Evolutionary conservation across 2,329 filamentous ascomycete genomes (phyloP).

Genomic region (Venturia nashicola): DNA sequence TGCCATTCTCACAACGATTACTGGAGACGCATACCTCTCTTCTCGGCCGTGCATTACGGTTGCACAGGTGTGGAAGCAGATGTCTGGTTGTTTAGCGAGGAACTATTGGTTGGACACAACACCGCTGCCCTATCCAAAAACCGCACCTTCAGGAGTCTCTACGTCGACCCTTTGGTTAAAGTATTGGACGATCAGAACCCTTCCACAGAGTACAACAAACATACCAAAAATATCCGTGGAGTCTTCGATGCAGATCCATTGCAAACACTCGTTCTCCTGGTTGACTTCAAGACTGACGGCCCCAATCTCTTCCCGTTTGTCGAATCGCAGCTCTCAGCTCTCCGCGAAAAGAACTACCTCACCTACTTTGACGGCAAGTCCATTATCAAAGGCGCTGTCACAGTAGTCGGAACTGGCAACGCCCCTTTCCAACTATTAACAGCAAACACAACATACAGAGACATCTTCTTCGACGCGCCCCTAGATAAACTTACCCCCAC

Average conservation of each 20-base stretch:
- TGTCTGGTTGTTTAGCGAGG: conserved; percentile 40
- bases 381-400: conserved; percentile 32
- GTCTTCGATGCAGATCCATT: conserved; percentile 38
- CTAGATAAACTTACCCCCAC: conserved; percentile 24
- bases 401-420: conserved; percentile 42
- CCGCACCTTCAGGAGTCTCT: conserved; percentile 38
- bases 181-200: conserved; percentile 40
- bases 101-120: conserved; percentile 44
- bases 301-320: conserved; percentile 24
- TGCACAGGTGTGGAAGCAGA: conserved; percentile 46
- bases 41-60: conserved; percentile 41
- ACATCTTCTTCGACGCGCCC: conserved; percentile 45
- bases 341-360: conserved; percentile 38
- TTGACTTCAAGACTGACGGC: conserved; percentile 37
- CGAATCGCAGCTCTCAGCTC: conserved; percentile 29
- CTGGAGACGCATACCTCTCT: conserved; percentile 42
- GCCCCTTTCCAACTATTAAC: conserved; percentile 36
- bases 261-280: conserved; percentile 38
- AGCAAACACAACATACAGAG: conserved; percentile 35
- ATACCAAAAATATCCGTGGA: conserved; percentile 24
- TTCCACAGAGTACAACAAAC: conserved; percentile 21
- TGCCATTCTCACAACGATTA: conserved; percentile 50
- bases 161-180: conserved; percentile 38
- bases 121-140: conserved; percentile 32
- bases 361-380: conserved; percentile 37